These are phyloP conservation scores for Russula sp. DNA, from an alignment of 768 basidiomycete species.

Conservation along the genomic window DNA sequence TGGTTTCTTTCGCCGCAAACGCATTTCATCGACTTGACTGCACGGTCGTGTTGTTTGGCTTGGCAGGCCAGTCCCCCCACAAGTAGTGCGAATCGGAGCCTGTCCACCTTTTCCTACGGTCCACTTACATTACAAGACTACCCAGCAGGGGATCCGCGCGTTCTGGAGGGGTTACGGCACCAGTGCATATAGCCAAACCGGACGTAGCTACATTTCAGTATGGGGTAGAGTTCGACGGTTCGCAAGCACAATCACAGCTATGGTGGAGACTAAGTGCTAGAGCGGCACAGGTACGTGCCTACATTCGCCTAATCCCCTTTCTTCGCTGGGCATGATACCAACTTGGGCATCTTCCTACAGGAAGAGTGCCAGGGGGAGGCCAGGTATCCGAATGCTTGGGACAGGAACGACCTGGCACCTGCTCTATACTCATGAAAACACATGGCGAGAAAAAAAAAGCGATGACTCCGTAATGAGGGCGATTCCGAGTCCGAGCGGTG, in stretches of 20 bases:
- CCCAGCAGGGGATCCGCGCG: slow-evolving; percentile 45
- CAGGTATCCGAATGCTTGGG: slow-evolving; percentile 32
- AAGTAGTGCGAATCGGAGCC: slow-evolving; percentile 38
- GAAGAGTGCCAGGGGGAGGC: slow-evolving; percentile 43
- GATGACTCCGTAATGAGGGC: slow-evolving; percentile 42
- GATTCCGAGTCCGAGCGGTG: slow-evolving; percentile 34
- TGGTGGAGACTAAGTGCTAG: slow-evolving; percentile 35
- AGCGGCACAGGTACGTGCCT: not conserved
- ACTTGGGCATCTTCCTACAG: slow-evolving; percentile 42
- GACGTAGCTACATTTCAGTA: slow-evolving; percentile 23
- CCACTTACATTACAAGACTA: slow-evolving; percentile 33
- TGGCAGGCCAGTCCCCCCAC: slow-evolving; percentile 50
- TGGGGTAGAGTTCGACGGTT: not conserved
- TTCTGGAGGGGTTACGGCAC: slow-evolving; percentile 52
- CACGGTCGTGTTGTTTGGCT: slow-evolving; percentile 47
- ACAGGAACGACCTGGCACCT: slow-evolving; percentile 51
- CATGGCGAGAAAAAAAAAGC: slow-evolving; percentile 41
- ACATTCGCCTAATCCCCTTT: not conserved
- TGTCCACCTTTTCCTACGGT: slow-evolving; percentile 14
- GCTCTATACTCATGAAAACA: slow-evolving; percentile 32
- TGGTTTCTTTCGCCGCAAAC: not conserved
- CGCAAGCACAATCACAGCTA: slow-evolving; percentile 39
- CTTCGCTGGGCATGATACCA: slow-evolving; percentile 34
- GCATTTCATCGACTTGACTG: slow-evolving; percentile 28
- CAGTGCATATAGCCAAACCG: slow-evolving; percentile 55